Evolutionary conservation across 2,329 filamentous ascomycete species (phyloP).

Genomic region (Phialophora chinensis): DNA sequence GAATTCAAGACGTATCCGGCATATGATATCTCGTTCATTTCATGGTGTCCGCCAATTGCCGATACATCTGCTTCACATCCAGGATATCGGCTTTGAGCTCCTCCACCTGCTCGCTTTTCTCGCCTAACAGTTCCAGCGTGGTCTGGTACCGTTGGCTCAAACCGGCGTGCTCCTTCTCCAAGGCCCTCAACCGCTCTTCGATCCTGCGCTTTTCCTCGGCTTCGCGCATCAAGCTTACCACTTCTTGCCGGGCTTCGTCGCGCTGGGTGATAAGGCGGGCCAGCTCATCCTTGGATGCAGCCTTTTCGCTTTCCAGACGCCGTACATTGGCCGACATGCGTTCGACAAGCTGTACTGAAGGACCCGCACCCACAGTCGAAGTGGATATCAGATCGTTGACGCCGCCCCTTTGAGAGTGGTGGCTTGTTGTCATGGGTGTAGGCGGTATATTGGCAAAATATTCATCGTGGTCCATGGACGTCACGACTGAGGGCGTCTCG

Average conservation of each 20-base stretch:
- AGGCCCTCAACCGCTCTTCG: conserved; percentile 63
- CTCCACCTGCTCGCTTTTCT: conserved; percentile 94
- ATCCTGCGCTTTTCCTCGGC: conserved; percentile 71
- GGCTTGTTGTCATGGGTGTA: conserved; percentile 48
- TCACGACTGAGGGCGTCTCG: conserved; percentile 54
- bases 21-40: conserved; percentile 14
- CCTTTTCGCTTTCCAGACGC: conserved; percentile 88
- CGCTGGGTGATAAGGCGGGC: conserved; percentile 79
- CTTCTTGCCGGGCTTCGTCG: conserved; percentile 88
- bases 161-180: conserved; percentile 71
- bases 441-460: conserved; percentile 46
- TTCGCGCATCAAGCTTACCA: conserved; percentile 89
- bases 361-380: conserved; percentile 87
- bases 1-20: background rate
- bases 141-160: conserved; percentile 84
- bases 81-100: conserved; percentile 86
- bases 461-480: conserved; percentile 57
- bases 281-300: conserved; percentile 85
- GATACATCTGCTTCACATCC: conserved; percentile 95
- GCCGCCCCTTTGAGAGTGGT: conserved; percentile 57
- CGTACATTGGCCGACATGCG: conserved; percentile 93
- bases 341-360: conserved; percentile 93
- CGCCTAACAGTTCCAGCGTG: conserved; percentile 90
- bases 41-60: conserved; percentile 85
- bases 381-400: conserved; percentile 86